Evolutionary conservation across 371 early-diverging fungal species (phyloP), one percentile per base, ranked within the genome.

Genomic region (Mortierella sp.): DNA sequence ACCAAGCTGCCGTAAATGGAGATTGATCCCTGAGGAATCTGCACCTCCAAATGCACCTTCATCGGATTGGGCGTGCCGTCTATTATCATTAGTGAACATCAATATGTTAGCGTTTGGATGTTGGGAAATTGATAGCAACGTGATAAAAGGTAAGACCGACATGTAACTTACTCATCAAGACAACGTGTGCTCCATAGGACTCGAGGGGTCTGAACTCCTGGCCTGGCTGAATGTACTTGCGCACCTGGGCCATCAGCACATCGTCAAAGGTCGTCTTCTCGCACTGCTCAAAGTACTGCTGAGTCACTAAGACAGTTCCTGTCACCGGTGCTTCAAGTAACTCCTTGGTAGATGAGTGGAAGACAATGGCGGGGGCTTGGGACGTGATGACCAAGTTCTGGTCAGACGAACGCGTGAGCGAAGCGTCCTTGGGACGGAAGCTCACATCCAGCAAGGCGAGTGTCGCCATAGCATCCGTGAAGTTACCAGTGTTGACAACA

Each of bases 391-490:
- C 76, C 41, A 88, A n/a, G 44, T 72, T 77, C 35, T 81, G 83
- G 32, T 60, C 65, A 6, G 75, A 79, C 14, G 83, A 46, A 38
- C 84, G 79, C 1, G 79, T 55, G 60, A 88, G 49, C 35, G 58
- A 70, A 1, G 84, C 75, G 1, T 82, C 81, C 55, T 87, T 75
- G 1, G 87, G 80, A 1, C 75, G 72, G 72, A 90, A 90, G 5
- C 91, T 88, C 10, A 93, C 68, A 70, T 91, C 91, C 63, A 89
- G 74, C 14, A 93, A 72, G 5, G 90, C 86, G n/a, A 93, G 55
- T 1, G 89, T 90, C 65, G 88, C 88, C 70, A 92, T 81, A 2
- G 89, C 72, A 68, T 91, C 90, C 0, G 90, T 88, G 35, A 89
- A 83, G 14, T 77, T 83, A 21, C 77, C 73, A 38, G 88, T 74